Base-by-base conservation (phyloP, 139 green algal species). In the Chlamydomonas eustigma region DNA sequence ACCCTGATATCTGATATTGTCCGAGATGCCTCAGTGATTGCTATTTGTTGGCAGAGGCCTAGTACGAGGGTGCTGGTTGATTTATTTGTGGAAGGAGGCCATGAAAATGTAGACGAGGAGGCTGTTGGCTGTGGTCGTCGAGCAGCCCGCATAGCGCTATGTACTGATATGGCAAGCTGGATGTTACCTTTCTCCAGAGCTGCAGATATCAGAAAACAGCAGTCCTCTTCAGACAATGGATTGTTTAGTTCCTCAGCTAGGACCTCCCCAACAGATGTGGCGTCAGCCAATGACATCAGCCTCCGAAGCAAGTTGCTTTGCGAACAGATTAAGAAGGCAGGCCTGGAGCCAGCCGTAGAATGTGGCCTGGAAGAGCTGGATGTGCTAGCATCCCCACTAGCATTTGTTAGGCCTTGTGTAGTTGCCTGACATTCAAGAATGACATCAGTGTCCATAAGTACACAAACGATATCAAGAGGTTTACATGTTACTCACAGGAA, bases 21-120 rank as follows among this genome's bases (percentile, higher is more conserved):
- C 1, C 71, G n/a, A 50, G 97, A 52, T 5, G 93, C 93, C 5
- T 95, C 91, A 12, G 76, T 71, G 2, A 95, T 92, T 12, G 79
- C 71, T 38, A 97, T 80, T 71, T 82, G 77, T 44, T 84, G 78
- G 39, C 86, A 86, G 22, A 97, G 80, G 2, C 89, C 91, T 52
- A 91, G 69, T 30, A 97, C 85, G 31, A 97, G 38, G 4, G 77
- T 74, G 30, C 64, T 65, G 6, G 90, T 90, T 35, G 86, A 82
- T 1, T 81, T 28, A 18, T 93, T 64, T 12, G 79, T 83, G 4
- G 88, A 78, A 1, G 83, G 33, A 1, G 92, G 88, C 92, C 92
- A 97, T 6, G 3, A 6, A 52, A 81, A 38, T 38, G 52, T 5
- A 38, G 5, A 34, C 6, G 37, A 22, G 39, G 28, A 5, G 35